Evolutionary conservation across 441 rosid genomes (phyloP), one percentile per base, ranked within the genome.

Genomic region (Euphorbia celastroides): DNA sequence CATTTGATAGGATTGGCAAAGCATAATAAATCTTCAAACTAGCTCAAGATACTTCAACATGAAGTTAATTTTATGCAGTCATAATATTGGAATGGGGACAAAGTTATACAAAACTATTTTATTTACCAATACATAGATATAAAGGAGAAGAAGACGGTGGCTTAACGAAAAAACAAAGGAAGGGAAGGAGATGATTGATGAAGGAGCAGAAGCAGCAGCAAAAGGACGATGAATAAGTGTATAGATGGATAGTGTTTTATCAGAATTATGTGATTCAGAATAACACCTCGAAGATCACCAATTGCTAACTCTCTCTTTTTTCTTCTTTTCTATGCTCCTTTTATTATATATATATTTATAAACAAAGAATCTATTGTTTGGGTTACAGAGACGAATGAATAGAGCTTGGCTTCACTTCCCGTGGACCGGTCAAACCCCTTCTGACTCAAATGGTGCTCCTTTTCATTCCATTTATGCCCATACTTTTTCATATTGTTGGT

Each of bases 201-300:
- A 38, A 7, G 44, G 13, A 7, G 44, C 44, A 38, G 44, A n/a
- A n/a, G n/a, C 44, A 3, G 68, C 75, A 74, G 79, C 76, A 12
- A 60, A 41, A 52, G 68, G 72, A 54, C 63, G 57, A 60, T 28
- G 46, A 3, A 32, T 54, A 41, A n/a, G 54, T 28, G 34, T 22
- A 42, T 19, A 9, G 11, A 1, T 38, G 11, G 13, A 1, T 38
- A 9, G 13, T 38, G 44, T 38, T 38, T 38, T n/a, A 38, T 38
- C 44, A 38, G 12, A 3, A 3, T 38, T 61, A 23, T 11, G 2
- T 61, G 27, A 12, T 2, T 8, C 14, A 50, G 50, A 60, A 34
- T 28, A 34, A 23, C 22, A 65, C 81, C 85, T 82, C 81, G 85
- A 79, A 83, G 80, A 73, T 79, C 80, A 74, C 81, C 76, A 72